These are phyloP conservation scores for Coemansia interrupta DNA, from an alignment of 192 early-diverging fungal genomes.

Conservation along the genomic window DNA sequence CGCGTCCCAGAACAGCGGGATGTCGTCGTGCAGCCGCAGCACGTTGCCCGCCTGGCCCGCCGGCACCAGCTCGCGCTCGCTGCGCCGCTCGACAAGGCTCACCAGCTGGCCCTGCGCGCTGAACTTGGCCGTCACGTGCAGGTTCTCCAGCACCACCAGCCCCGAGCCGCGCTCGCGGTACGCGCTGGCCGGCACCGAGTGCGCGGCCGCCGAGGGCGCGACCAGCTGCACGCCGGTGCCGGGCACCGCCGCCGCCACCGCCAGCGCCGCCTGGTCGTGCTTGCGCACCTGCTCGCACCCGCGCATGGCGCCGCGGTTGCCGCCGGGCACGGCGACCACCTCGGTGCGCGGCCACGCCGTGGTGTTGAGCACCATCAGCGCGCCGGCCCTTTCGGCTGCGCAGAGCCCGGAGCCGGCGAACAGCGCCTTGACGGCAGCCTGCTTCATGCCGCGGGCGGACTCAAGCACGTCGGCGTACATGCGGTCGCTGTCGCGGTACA, in stretches of 20 bases:
- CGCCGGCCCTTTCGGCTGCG: conserved; percentile 13
- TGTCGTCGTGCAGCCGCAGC: conserved; percentile 81
- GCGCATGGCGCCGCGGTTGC: neutral
- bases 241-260: conserved; percentile 32
- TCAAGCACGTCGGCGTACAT: conserved; percentile 37
- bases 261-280: conserved; percentile 26
- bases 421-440: conserved; percentile 47
- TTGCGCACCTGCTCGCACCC: conserved; percentile 30
- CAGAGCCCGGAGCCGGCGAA: conserved; percentile 13
- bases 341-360: conserved; percentile 68
- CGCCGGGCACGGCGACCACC: conserved; percentile 60
- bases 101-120: conserved; percentile 70
- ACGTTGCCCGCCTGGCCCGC: conserved; percentile 58
- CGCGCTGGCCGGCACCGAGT: conserved; percentile 31
- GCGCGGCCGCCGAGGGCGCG: conserved; percentile 4
- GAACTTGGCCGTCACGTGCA: conserved; percentile 67
- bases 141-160: conserved; percentile 66
- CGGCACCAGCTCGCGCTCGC: conserved; percentile 53
- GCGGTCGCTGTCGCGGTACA: conserved; percentile 78
- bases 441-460: conserved; percentile 49
- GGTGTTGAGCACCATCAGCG: conserved; percentile 62
- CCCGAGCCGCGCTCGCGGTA: conserved; percentile 19
- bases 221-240: conserved; percentile 17
- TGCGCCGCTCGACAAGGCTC: conserved; percentile 60
- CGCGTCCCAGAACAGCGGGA: conserved; percentile 85